Evolutionary conservation across 768 basidiomycete species (phyloP), one percentile per base, ranked within the genome.

Genomic region (Suillus cothurnatus): DNA sequence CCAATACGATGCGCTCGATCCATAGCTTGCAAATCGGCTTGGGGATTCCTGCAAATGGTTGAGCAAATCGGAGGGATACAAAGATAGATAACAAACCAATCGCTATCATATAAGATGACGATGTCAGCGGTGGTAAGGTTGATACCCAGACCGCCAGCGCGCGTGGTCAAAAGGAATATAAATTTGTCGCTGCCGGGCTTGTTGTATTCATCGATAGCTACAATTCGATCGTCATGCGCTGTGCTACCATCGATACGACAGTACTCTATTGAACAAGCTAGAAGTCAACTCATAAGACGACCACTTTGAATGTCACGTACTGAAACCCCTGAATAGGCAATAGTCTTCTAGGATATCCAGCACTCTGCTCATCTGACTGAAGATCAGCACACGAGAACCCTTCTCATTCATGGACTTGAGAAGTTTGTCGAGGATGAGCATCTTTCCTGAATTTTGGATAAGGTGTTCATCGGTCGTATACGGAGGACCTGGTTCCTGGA

Each of bases 331-430:
- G 82, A 98, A 99, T 66, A 97, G 81, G 77, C 95, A 98, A 77
- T 96, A 99, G 73, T 99, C 97, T 74, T 99, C 97, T 53, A 99
- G 77, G 65, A 99, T 99, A 76, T 99, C 97, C 17, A 98, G 84
- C 64, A 99, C 93, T n/a, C 97, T 90, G 78, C 94, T 96, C 97
- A 99, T 99, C 77, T 99, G 97, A 71, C 94, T 97, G 82, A 99
- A 99, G 66, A 99, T 97, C 69, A 98, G 86, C 4, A 95, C 93
- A 9, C 97, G 87, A 3, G 94, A 97, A n/a, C 95, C 96, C 75
- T 95, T 95, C 28, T 79, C 88, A 72, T 93, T 94, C 93, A 98
- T 91, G 39, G 85, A 87, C 64, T 82, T 81, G 23, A 99, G 86
- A 0, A 99, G 83, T 76, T 95, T 98, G 81, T 99, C 96, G 34